Conservation (phyloP, 495 filamentous ascomycete species). For the Cercophora newfieldiana region DNA sequence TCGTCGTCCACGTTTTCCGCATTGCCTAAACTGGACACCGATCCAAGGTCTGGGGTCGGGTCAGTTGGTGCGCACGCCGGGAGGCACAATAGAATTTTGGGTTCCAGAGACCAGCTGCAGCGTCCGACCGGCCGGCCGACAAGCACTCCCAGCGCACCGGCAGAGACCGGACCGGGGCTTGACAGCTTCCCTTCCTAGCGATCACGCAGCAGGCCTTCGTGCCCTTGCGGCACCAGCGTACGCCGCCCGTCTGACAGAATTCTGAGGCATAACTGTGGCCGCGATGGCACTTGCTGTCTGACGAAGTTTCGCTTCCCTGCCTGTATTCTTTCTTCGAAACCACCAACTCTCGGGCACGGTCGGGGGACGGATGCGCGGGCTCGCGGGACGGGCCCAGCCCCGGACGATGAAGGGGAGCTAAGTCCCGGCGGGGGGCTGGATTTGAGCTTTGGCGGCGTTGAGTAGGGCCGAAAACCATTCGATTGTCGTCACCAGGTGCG, state of each 20-base stretch:
- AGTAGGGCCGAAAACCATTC: not conserved
- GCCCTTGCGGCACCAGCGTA: not conserved
- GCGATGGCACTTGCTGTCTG: too few relatives aligned
- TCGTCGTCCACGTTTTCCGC: not conserved
- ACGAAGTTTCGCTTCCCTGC: too few relatives aligned
- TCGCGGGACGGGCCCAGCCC: not conserved
- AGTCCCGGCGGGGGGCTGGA: not conserved
- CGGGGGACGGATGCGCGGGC: not conserved
- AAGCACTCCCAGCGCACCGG: not conserved
- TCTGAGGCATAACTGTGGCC: too few relatives aligned
- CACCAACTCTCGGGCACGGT: not conserved
- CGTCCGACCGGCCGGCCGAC: not conserved
- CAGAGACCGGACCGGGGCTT: not conserved
- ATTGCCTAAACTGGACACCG: not conserved
- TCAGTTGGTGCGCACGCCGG: too few relatives aligned
- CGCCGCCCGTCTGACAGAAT: not conserved
- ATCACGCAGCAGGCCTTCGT: too few relatives aligned
- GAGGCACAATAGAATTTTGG: too few relatives aligned
- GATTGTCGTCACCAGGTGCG: not conserved
- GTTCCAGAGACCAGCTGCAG: not conserved
- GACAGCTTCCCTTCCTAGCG: not conserved
- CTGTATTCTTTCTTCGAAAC: too few relatives aligned
- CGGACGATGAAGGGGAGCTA: not conserved
- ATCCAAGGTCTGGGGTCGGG: not conserved
- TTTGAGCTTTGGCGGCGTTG: not conserved